phyloP scores from a whole-genome alignment of 805 yeast genomes.

The Candida chilensis region DNA sequence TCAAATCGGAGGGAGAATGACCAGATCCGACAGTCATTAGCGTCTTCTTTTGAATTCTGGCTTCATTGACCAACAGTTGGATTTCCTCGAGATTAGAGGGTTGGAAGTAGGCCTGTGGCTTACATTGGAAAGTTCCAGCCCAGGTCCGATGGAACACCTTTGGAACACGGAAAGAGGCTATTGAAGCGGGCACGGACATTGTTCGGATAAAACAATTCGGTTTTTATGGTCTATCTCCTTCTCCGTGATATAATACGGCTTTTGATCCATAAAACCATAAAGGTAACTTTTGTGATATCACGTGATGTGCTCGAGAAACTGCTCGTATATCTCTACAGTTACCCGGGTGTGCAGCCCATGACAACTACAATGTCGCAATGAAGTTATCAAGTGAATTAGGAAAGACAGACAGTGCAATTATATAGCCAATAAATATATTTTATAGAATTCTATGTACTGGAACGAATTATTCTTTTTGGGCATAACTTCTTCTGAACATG shows the following conservation, averaged over 20 bases:
- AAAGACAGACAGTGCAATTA: no score
- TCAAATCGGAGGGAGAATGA: constrained; percentile 88
- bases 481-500: constrained; percentile 78
- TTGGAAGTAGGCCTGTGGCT: constrained; percentile 72
- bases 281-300: no score
- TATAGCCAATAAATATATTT: no score
- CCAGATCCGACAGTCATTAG: constrained; percentile 87
- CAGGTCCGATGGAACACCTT: constrained; percentile 55
- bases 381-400: no score
- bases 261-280: no score
- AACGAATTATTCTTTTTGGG: constrained; percentile 45
- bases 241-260: no score
- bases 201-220: no score
- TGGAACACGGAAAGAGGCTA: constrained; percentile 25
- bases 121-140: constrained; percentile 84
- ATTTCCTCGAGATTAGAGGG: constrained; percentile 69
- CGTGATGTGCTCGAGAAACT: no score
- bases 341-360: no score
- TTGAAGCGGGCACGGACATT: constrained; percentile 22
- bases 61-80: constrained; percentile 53
- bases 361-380: no score
- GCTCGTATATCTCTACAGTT: no score
- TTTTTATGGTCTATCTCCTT: no score
- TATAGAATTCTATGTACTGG: not conserved
- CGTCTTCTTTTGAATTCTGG: constrained; percentile 50